A percentile compares a stretch with the other conserved stretches of the same genome.
phyloP scores from a whole-genome alignment of 148 eudicot genomes.

The Rhododendron simsii region DNA sequence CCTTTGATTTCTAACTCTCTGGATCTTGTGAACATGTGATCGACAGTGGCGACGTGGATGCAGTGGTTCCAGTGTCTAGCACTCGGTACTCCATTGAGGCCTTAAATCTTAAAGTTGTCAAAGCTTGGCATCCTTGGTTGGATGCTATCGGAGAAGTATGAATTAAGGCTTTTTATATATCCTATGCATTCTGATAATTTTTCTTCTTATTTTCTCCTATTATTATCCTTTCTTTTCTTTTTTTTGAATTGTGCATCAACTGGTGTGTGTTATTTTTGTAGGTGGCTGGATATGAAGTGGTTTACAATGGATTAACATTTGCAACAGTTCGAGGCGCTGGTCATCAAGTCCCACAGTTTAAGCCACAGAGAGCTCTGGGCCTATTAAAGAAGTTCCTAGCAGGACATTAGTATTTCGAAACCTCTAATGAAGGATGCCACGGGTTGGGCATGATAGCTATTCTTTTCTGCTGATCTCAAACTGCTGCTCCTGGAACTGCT shows the following conservation, averaged over 20 bases:
- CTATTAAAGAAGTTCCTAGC: conserved; percentile 4
- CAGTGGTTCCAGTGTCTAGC: conserved; percentile 27
- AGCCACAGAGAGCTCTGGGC: neutral
- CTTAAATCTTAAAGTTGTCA: conserved; percentile 19
- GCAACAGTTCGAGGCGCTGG: conserved; percentile 7
- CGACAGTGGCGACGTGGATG: conserved; percentile 31
- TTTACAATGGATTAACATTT: conserved; percentile 11
- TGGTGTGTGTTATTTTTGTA: neutral
- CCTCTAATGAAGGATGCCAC: neutral
- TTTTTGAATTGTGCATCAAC: neutral
- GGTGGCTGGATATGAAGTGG: conserved; percentile 20
- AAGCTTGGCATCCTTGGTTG: conserved; percentile 25
- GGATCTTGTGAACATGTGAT: neutral
- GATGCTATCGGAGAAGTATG: conserved; percentile 17
- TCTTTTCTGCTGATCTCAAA: neutral
- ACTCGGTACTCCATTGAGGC: conserved; percentile 25
- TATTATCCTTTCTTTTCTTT: neutral
- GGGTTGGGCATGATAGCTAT: neutral
- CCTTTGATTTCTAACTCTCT: neutral
- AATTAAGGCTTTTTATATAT: neutral
- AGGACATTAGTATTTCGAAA: neutral
- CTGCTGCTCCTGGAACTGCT: neutral
- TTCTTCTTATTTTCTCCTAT: neutral
- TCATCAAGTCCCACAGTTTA: neutral
- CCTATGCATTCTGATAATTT: neutral